These are phyloP conservation scores for Lycium barbarum DNA, from an alignment of 257 asterid species.

Conservation along the genomic window DNA sequence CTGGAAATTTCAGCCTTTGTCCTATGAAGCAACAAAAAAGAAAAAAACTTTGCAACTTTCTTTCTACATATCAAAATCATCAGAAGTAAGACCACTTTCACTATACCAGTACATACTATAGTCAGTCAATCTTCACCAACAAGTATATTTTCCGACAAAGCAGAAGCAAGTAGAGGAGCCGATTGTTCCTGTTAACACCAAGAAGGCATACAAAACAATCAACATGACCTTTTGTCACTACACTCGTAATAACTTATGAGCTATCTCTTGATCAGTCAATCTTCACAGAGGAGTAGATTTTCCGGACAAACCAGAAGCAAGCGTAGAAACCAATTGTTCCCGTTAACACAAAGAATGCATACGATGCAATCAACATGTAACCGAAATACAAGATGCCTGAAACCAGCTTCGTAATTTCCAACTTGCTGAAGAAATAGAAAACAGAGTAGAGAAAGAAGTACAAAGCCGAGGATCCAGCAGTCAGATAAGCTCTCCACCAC, in stretches of 20 bases:
- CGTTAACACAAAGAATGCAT: conserved; percentile 56
- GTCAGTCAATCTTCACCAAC: not conserved
- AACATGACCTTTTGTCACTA: not conserved
- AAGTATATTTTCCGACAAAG: not conserved
- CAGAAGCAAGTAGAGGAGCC: not conserved
- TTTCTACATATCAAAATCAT: not conserved
- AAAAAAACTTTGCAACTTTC: not conserved
- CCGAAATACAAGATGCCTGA: conserved; percentile 32
- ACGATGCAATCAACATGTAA: conserved; percentile 30
- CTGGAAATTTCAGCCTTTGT: not conserved
- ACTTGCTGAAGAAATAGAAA: conserved; percentile 33
- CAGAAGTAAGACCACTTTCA: not conserved
- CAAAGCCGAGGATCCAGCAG: conserved; percentile 82
- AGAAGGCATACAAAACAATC: not conserved
- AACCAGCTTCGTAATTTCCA: conserved; percentile 29
- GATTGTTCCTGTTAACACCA: not conserved
- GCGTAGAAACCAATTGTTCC: conserved; percentile 90
- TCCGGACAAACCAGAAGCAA: conserved; percentile 87
- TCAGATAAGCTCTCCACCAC: conserved; percentile 97
- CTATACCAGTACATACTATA: not conserved
- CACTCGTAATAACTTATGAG: not conserved
- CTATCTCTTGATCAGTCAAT: conserved; percentile 57
- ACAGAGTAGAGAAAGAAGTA: conserved; percentile 29
- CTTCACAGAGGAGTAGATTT: conserved; percentile 87
- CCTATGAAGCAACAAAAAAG: not conserved